Percentiles rank a stretch among this genome's conserved stretches.
These are phyloP conservation scores for Nannochloropsis granulata DNA, from an alignment of 108 stramenopile genomes.

Conservation along the genomic window DNA sequence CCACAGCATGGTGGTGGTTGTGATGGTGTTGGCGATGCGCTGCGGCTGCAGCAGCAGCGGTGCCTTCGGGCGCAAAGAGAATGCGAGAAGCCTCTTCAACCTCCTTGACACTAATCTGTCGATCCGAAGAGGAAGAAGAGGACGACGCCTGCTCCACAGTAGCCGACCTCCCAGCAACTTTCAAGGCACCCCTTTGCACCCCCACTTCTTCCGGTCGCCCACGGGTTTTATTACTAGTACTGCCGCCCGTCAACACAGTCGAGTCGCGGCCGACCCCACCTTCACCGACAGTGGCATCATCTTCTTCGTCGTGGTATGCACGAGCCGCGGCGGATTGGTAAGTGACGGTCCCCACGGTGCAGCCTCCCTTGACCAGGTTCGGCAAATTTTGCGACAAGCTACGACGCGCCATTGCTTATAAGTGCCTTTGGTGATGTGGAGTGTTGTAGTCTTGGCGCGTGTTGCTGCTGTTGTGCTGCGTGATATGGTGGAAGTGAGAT, in stretches of 20 bases:
- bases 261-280: not conserved
- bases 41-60: too few species aligned
- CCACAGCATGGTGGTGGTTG: too few species aligned
- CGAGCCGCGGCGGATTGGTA: not conserved
- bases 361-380: not conserved
- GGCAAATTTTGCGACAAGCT: not conserved
- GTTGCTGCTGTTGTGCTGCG: too few species aligned
- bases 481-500: too few species aligned
- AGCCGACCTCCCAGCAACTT: not conserved
- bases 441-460: too few species aligned
- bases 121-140: not conserved
- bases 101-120: not conserved
- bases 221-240: not conserved
- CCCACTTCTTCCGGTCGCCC: not conserved
- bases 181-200: not conserved
- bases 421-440: too few species aligned
- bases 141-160: not conserved
- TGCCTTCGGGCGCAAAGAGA: not conserved
- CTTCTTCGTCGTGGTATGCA: not conserved
- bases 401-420: not conserved
- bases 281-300: not conserved
- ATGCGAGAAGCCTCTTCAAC: not conserved
- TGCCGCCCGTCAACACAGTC: not conserved
- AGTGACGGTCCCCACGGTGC: not conserved
- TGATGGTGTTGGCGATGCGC: too few species aligned